phyloP scores from a whole-genome alignment of 495 filamentous ascomycete species.

The Cercophora sp. region DNA sequence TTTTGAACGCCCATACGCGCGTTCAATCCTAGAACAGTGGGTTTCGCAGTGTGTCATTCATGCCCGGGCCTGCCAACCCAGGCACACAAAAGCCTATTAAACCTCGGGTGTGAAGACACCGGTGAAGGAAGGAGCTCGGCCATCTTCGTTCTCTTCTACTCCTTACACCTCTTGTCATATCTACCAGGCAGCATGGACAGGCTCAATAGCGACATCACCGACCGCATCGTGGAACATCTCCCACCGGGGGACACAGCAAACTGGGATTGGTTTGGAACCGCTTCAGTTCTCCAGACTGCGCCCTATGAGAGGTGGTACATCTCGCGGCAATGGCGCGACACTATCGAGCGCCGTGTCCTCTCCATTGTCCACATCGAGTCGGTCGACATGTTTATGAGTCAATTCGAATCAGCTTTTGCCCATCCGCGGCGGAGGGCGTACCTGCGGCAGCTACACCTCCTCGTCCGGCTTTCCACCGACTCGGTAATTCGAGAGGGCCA shows the following conservation, averaged over 20 bases:
- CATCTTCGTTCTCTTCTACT: background rate
- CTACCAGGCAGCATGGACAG: background rate
- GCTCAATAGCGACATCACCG: background rate
- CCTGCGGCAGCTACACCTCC: background rate
- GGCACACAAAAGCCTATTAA: too few species aligned
- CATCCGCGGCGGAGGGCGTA: background rate
- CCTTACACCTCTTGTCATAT: background rate
- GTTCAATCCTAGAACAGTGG: too few species aligned
- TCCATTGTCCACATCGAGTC: background rate
- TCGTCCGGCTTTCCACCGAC: background rate
- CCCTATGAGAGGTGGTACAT: background rate
- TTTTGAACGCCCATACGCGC: too few species aligned
- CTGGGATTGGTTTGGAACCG: background rate
- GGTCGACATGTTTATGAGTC: background rate
- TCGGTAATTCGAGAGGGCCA: background rate
- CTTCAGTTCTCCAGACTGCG: background rate
- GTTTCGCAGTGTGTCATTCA: too few species aligned
- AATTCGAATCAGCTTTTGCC: background rate
- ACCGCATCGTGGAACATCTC: slow-evolving; percentile 2
- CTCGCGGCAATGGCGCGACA: slow-evolving; percentile 2
- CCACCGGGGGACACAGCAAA: background rate
- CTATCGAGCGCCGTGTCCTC: background rate
- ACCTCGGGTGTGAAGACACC: background rate
- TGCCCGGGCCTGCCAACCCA: too few species aligned
- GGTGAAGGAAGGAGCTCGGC: background rate